Conservation (phyloP, 129 eudicot genomes). For the Cynara cardunculus region DNA sequence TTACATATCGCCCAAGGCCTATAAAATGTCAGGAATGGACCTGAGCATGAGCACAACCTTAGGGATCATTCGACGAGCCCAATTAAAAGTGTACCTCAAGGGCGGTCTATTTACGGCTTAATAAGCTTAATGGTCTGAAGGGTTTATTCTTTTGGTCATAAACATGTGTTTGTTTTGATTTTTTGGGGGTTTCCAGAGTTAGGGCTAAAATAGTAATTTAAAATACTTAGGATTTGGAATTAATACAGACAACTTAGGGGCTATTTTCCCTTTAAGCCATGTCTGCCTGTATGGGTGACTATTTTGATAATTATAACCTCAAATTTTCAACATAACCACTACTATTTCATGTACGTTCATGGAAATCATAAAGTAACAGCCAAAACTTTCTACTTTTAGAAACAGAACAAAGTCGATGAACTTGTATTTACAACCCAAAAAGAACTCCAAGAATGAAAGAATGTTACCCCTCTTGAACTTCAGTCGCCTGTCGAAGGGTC, state of each 20-base stretch:
- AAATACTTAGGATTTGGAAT: too few relatives aligned
- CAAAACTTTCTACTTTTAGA: constrained; percentile 28
- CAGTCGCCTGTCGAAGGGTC: constrained; percentile 39
- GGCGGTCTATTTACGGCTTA: neutral
- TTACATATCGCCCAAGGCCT: neutral
- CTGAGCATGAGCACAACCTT: too few relatives aligned
- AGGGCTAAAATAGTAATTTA: neutral
- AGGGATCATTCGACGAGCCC: neutral
- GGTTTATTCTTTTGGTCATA: neutral
- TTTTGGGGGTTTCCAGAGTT: neutral
- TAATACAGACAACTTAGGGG: too few relatives aligned
- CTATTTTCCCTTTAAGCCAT: too few relatives aligned
- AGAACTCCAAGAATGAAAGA: constrained; percentile 54
- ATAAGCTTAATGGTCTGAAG: neutral
- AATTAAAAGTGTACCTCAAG: neutral
- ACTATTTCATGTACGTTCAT: too few relatives aligned
- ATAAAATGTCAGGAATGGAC: neutral
- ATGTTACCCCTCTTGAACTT: constrained; percentile 20
- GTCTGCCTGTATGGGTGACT: too few relatives aligned
- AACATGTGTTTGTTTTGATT: too few relatives aligned
- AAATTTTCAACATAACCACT: too few relatives aligned
- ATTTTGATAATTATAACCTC: too few relatives aligned
- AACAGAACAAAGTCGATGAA: constrained; percentile 15
- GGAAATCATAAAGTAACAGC: too few relatives aligned
- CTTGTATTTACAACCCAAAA: constrained; percentile 28